Evolutionary conservation across 345 rosid species (phyloP).

Genomic region (Hypericum perforatum): DNA sequence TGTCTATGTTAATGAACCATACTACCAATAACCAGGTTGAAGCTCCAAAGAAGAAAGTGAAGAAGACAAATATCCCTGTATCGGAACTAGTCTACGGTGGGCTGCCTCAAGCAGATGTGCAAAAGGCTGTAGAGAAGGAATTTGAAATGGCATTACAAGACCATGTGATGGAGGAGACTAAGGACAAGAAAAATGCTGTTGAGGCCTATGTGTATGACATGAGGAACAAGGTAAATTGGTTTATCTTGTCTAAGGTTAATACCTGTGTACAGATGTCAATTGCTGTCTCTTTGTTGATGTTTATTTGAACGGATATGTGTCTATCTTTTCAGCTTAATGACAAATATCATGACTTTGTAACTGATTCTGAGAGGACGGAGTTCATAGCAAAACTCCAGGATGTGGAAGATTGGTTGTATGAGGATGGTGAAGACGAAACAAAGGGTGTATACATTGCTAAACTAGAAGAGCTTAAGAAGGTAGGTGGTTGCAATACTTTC

Average conservation of each 20-base stretch:
- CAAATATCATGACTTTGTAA: constrained; percentile 69
- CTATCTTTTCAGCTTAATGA: constrained; percentile 47
- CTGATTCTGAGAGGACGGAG: constrained; percentile 57
- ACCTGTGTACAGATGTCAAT: background rate
- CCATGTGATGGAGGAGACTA: constrained; percentile 95
- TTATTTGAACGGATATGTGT: too few relatives aligned
- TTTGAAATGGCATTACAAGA: constrained; percentile 99
- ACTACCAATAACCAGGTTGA: constrained; percentile 34
- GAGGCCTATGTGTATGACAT: constrained; percentile 94
- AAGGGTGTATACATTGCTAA: constrained; percentile 92
- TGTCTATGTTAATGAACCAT: too few relatives aligned
- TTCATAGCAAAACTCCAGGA: constrained; percentile 57
- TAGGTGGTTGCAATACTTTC: constrained; percentile 12
- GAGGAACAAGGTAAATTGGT: constrained; percentile 70
- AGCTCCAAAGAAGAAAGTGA: constrained; percentile 88
- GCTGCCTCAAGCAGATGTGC: constrained; percentile 51
- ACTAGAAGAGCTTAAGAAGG: constrained; percentile 95
- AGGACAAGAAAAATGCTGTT: constrained; percentile 93
- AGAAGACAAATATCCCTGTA: constrained; percentile 70
- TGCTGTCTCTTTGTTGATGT: background rate
- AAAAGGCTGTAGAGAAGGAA: constrained; percentile 87
- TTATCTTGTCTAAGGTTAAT: background rate
- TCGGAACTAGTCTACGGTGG: constrained; percentile 73
- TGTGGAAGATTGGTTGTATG: constrained; percentile 93
- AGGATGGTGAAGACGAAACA: constrained; percentile 98